These are phyloP conservation scores for Blastocystis sp. DNA, from an alignment of 352 stramenopile genomes.

Conservation along the genomic window DNA sequence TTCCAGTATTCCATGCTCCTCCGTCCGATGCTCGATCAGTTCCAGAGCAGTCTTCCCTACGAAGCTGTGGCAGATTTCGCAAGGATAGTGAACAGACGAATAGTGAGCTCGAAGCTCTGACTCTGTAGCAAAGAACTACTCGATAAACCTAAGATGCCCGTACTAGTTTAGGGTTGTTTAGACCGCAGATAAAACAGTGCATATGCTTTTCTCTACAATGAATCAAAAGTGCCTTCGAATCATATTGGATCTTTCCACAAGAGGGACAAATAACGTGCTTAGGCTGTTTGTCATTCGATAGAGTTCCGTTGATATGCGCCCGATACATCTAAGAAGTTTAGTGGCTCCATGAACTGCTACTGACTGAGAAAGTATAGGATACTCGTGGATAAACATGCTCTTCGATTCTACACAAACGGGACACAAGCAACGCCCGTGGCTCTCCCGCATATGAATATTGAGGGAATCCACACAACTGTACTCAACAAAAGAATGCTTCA, in stretches of 20 bases:
- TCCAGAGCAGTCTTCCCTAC: conserved; percentile 4
- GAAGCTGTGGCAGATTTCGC: conserved; percentile 1
- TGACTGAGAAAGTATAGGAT: not conserved
- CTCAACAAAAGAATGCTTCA: not conserved
- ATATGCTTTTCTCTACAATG: conserved; percentile 24
- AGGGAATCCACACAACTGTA: not conserved
- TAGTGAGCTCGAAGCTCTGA: not conserved
- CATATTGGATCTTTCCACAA: conserved; percentile 6
- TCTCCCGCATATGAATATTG: not conserved
- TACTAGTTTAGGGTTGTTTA: conserved; percentile 4
- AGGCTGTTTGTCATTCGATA: not conserved
- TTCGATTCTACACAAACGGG: not conserved
- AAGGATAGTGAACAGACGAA: not conserved
- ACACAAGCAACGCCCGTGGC: not conserved
- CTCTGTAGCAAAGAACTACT: conserved; percentile 28
- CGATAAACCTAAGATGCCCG: too few species aligned
- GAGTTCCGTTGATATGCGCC: conserved; percentile 7
- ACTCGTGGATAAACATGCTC: not conserved
- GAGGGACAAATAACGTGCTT: conserved; percentile 6
- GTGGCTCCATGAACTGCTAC: not conserved
- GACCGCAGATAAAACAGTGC: conserved; percentile 39
- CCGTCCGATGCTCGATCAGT: conserved; percentile 9
- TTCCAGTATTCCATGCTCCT: not conserved
- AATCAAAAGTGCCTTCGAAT: not conserved
- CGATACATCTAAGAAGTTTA: not conserved